Base-by-base conservation (phyloP, 495 filamentous ascomycete species). In the Xylaria palmicola region DNA sequence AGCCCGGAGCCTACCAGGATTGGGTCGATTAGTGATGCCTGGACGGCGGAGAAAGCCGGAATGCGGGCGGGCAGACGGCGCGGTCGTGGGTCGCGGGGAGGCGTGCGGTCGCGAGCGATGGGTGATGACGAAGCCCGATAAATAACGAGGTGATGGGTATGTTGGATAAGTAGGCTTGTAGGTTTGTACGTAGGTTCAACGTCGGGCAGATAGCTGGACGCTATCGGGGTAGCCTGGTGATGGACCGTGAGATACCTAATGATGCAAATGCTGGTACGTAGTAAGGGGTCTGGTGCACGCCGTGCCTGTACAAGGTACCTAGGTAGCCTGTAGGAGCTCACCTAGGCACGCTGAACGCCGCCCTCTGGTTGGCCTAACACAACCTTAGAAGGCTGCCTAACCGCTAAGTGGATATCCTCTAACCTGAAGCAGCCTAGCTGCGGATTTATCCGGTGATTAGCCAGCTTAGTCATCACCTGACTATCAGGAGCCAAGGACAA, bases 371-470 rank as follows among this genome's bases (percentile, higher is more conserved):
- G n/a, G n/a, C n/a, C n/a, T n/a, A n/a, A n/a, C n/a, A n/a, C n/a
- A n/a, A n/a, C n/a, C 44, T 48, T 2, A n/a, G 9, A 6, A 29
- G 9, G 44, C 13, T 12, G 36, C n/a, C 50, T 22, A 27, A 22
- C 13, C 50, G n/a, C 4, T 17, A 41, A 15, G 39, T 41, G 4
- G 39, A 15, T 41, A 41, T 7, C n/a, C 7, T 4, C 6, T n/a
- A 13, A 41, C 32, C 6, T 10, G 6, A 5, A 10, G 13, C 34
- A 53, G 15, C 48, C 48, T 20, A 39, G 19, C 3, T 49, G 44
- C 7, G 30, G 32, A 34, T 48, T 48, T 24, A 48, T 48, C 56
- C 56, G 56, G 20, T 37, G 56, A 58, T 49, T 22, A 50, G 45
- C 56, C 45, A 32, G 45, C 12, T 30, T 36, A 56, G 53, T 56